Evolutionary conservation across 2,329 filamentous ascomycete species (phyloP), one percentile per base, ranked within the genome.

Genomic region (Fusarium chlamydosporum): DNA sequence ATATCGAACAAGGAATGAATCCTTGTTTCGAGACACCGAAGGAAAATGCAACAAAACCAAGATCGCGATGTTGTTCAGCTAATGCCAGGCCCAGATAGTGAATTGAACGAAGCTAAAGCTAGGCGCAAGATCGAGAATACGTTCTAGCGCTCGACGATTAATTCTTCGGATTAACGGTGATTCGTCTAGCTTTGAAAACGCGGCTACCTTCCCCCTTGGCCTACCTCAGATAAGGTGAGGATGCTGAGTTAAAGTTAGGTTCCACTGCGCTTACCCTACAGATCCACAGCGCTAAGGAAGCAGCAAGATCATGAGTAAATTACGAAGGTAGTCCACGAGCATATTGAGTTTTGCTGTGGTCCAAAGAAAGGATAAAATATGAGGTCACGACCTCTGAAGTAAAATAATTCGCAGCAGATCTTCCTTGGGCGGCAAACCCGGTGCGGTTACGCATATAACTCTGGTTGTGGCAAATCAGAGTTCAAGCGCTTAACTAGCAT

Each of bases 11-110:
- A 7, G 16, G 7, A 16, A 15, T 23, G 6, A 34, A 18, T 54
- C 27, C 13, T 31, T 5, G 1, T 2, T 3, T 6, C 7, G 3
- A 54, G 16, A 12, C 2, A 6, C 2, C 2, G 16, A n/a, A 7
- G n/a, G 2, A 18, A 20, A 27, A 10, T 34, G 10, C 13, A 41
- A 9, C 10, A 2, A 11, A 9, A 38, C 1, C 27, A 18, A 33
- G 15, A 6, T 23, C 35, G 11, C 3, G 4, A 15, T 10, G 6
- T 11, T 34, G 1, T 12, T n/a, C 2, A 38, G 16, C 16, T 27
- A 54, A 20, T 27, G 13, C 20, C 35, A 18, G n/a, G 20, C 1
- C 0, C 7, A 3, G 10, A 8, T 8, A 18, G 34, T 56, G 35
- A 35, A 41, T 6, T 13, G 2, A 27, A 20, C 4, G 15, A 56